Evolutionary conservation across 2,329 filamentous ascomycete genomes (phyloP).

Genomic region (Trichoderma afroharzianum): DNA sequence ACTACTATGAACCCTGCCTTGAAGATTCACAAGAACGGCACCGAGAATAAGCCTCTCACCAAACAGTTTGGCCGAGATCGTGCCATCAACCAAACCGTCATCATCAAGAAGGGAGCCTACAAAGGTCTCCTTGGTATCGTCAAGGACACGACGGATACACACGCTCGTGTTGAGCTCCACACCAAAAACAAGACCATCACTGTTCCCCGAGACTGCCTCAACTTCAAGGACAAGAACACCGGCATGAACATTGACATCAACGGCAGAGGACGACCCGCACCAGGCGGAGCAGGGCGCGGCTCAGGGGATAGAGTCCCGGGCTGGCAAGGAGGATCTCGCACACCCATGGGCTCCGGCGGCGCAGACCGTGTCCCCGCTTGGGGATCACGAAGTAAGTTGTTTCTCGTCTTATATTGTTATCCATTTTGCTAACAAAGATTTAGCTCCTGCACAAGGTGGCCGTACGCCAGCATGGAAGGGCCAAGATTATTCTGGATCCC

Average conservation of each 20-base stretch:
- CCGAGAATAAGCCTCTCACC: slow-evolving; percentile 47
- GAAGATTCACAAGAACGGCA: slow-evolving; percentile 61
- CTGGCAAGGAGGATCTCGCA: slow-evolving; percentile 66
- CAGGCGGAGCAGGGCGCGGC: slow-evolving; percentile 43
- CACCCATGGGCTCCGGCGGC: slow-evolving; percentile 58
- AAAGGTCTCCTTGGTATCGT: slow-evolving; percentile 94
- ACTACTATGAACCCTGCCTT: slow-evolving; percentile 89
- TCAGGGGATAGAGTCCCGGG: slow-evolving; percentile 47
- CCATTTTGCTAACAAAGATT: slow-evolving; percentile 29
- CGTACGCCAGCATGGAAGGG: slow-evolving; percentile 62
- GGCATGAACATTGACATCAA: slow-evolving; percentile 74
- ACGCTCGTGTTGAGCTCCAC: slow-evolving; percentile 87
- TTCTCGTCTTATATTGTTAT: background rate
- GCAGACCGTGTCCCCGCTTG: slow-evolving; percentile 73
- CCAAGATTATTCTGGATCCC: slow-evolving; percentile 50
- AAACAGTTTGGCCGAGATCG: slow-evolving; percentile 77
- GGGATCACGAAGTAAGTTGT: slow-evolving; percentile 63
- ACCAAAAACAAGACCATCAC: slow-evolving; percentile 90
- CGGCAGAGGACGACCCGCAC: slow-evolving; percentile 39
- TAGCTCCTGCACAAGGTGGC: slow-evolving; percentile 54
- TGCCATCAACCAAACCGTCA: slow-evolving; percentile 86
- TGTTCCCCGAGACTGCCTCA: slow-evolving; percentile 75
- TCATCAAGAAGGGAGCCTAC: slow-evolving; percentile 79
- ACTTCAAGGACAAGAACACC: slow-evolving; percentile 78
- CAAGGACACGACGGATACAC: slow-evolving; percentile 84